Conservation (phyloP, 108 stramenopile species). For the Pseudonitzschia multistriata region DNA sequence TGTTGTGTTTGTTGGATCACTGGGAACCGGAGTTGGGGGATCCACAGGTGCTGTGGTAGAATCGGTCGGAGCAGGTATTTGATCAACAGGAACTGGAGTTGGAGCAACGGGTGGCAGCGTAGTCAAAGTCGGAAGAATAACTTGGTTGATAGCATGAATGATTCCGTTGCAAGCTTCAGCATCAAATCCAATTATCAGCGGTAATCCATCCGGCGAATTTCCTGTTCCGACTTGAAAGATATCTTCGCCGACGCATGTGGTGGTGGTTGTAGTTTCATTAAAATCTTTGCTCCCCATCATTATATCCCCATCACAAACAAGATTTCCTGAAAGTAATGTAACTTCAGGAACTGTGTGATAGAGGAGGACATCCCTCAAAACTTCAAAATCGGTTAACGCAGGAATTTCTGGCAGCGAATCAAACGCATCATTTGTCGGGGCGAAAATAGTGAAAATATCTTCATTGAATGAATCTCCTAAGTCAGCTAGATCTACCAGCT, state of each 20-base stretch:
- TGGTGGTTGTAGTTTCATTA: no score
- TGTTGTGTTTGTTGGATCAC: no score
- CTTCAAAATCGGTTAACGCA: slow-evolving; percentile 1
- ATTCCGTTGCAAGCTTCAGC: slow-evolving; percentile 43
- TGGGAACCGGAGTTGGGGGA: background rate
- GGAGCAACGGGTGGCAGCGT: background rate
- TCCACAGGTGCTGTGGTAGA: background rate
- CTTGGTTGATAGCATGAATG: slow-evolving; percentile 42
- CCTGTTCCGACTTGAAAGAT: slow-evolving; percentile 21
- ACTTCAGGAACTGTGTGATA: slow-evolving; percentile 18
- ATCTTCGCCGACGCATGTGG: background rate
- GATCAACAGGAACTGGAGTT: background rate
- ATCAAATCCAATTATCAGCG: slow-evolving; percentile 24
- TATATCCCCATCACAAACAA: slow-evolving; percentile 29
- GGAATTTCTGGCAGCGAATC: slow-evolving; percentile 1
- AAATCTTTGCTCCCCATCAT: slow-evolving; percentile 38
- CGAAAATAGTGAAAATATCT: slow-evolving; percentile 36
- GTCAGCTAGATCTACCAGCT: slow-evolving; percentile 31
- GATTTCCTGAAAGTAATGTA: background rate
- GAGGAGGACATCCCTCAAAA: slow-evolving; percentile 27
- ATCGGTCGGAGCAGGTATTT: background rate
- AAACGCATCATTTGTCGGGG: slow-evolving; percentile 55
- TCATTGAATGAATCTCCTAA: slow-evolving; percentile 39
- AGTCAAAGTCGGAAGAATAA: slow-evolving; percentile 15
- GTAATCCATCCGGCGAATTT: slow-evolving; percentile 7